A percentile compares a stretch with the other conserved stretches of the same genome.
Evolutionary conservation across 2,329 filamentous ascomycete species (phyloP).

Genomic region (Cercospora beticola): DNA sequence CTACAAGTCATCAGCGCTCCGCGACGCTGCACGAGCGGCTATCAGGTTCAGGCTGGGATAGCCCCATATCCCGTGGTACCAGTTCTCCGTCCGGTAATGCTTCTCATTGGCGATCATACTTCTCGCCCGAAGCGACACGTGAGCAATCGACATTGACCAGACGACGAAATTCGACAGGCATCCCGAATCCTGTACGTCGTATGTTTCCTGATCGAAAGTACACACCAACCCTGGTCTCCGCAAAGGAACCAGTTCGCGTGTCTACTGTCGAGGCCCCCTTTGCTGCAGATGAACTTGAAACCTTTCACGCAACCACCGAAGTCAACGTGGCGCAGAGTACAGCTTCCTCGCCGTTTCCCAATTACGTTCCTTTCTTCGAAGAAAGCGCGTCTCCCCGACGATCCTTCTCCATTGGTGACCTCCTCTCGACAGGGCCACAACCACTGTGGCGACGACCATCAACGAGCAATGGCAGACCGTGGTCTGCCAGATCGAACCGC

Average conservation of each 20-base stretch:
- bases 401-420: constrained; percentile 54
- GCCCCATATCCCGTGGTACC: constrained; percentile 20
- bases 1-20: constrained; percentile 76
- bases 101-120: constrained; percentile 37
- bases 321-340: constrained; percentile 23
- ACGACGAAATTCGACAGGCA: constrained; percentile 36
- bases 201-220: constrained; percentile 40
- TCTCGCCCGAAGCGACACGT: constrained; percentile 33
- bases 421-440: constrained; percentile 41
- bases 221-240: constrained; percentile 36
- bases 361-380: constrained; percentile 21
- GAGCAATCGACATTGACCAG: constrained; percentile 22
- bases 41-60: constrained; percentile 14
- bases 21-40: constrained; percentile 59
- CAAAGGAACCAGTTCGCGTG: constrained; percentile 29
- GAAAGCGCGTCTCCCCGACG: constrained; percentile 41
- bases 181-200: constrained; percentile 41
- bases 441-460: constrained; percentile 41
- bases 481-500: constrained; percentile 30
- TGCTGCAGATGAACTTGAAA: constrained; percentile 25
- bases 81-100: constrained; percentile 25
- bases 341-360: constrained; percentile 32
- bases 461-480: constrained; percentile 38
- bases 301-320: constrained; percentile 15
- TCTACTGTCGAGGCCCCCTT: constrained; percentile 32